Conservation (phyloP, 306 rosid species). For the Macrotyloma uniflorum region DNA sequence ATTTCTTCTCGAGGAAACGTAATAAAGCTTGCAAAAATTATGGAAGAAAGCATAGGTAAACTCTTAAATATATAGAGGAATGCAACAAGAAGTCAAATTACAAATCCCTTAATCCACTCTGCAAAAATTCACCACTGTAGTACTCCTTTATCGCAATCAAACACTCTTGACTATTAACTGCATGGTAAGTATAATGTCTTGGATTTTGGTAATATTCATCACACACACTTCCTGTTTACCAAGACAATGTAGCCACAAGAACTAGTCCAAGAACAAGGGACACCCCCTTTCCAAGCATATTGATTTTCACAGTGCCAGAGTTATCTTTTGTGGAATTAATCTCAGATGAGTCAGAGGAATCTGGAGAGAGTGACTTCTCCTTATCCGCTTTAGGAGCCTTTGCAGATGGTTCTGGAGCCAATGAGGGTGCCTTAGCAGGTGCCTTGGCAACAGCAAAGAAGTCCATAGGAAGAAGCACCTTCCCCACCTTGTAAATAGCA, state of each 20-base stretch:
- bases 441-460: slow-evolving; percentile 51
- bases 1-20: not conserved
- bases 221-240: not conserved
- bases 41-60: not conserved
- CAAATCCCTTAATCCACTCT: not conserved
- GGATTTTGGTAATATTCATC: not conserved
- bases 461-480: slow-evolving; percentile 60
- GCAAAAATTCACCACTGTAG: not conserved
- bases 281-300: slow-evolving; percentile 6
- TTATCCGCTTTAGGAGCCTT: slow-evolving; percentile 49
- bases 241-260: not conserved
- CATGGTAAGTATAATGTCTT: not conserved
- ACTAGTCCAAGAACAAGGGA: slow-evolving; percentile 14
- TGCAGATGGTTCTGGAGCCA: slow-evolving; percentile 37
- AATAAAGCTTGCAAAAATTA: not conserved
- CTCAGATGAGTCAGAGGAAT: slow-evolving; percentile 29
- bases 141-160: not conserved
- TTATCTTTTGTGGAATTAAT: not conserved
- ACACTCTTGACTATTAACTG: not conserved
- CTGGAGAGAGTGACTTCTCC: slow-evolving; percentile 25
- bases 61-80: not conserved
- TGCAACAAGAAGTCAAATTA: not conserved
- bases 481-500: slow-evolving; percentile 65
- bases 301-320: slow-evolving; percentile 21
- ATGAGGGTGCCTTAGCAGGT: slow-evolving; percentile 47